A percentile compares a stretch with the other conserved stretches of the same genome.
Conservation (phyloP, 2,329 filamentous ascomycete species). For the Balansia obtecta region DNA sequence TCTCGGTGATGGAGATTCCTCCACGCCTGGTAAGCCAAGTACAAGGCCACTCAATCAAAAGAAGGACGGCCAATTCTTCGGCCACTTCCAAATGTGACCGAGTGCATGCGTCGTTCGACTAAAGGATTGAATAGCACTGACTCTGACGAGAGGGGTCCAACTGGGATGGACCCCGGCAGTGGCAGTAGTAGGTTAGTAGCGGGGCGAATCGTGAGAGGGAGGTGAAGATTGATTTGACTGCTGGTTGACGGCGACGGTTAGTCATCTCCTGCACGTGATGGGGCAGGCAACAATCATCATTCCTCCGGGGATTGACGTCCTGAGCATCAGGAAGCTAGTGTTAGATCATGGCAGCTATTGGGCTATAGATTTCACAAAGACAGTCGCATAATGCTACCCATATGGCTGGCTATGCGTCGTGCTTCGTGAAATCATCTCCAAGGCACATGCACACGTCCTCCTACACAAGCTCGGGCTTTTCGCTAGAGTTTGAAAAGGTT, state of each 20-base stretch:
- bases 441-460: no score
- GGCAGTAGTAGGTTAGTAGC: constrained; percentile 6
- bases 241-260: not conserved
- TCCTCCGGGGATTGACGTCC: no score
- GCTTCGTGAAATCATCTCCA: no score
- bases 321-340: no score
- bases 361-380: no score
- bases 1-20: not conserved
- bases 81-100: not conserved
- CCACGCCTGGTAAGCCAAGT: not conserved
- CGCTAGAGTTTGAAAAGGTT: no score
- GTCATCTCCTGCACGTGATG: constrained; percentile 3
- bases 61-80: not conserved
- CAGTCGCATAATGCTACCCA: no score
- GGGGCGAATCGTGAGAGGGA: constrained; percentile 1
- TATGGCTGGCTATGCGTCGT: no score
- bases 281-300: not conserved
- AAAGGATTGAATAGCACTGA: constrained; percentile 2
- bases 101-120: not conserved
- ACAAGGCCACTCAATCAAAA: not conserved
- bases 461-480: no score
- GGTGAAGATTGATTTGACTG: not conserved
- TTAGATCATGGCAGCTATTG: no score
- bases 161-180: constrained; percentile 8
- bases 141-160: constrained; percentile 7